A percentile compares a stretch with the other conserved stretches of the same genome.
phyloP scores from a whole-genome alignment of 208 protist genomes.

The Leishmania tarentolae region DNA sequence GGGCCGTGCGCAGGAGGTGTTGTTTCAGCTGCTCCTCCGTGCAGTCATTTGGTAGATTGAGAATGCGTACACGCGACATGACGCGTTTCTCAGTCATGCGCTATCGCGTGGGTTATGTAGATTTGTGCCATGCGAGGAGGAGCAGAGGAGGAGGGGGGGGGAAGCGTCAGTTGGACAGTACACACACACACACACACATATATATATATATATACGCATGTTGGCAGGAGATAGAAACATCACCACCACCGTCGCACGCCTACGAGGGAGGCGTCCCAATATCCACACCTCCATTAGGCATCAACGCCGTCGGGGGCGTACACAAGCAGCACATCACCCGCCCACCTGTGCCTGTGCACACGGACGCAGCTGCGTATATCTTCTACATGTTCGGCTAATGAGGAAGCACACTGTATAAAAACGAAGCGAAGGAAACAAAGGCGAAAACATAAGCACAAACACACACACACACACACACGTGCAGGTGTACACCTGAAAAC shows the following conservation, averaged over 20 bases:
- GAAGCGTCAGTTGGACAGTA: background rate
- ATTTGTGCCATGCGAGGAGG: background rate
- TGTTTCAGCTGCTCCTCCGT: conserved; percentile 91
- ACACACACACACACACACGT: background rate
- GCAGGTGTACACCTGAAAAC: background rate
- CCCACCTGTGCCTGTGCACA: too few relatives aligned
- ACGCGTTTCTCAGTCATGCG: background rate
- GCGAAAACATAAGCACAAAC: background rate
- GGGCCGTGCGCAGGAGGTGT: conserved; percentile 78
- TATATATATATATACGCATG: background rate
- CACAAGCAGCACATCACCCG: too few relatives aligned
- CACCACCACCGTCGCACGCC: background rate
- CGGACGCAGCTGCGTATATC: too few relatives aligned
- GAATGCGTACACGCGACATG: conserved; percentile 94
- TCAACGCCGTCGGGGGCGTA: too few relatives aligned
- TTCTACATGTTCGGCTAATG: too few relatives aligned
- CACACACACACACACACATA: background rate
- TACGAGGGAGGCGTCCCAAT: background rate
- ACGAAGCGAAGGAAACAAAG: background rate
- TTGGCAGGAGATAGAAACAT: background rate
- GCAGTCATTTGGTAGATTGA: conserved; percentile 94
- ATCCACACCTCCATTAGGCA: too few relatives aligned
- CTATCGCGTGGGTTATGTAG: background rate
- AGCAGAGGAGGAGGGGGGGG: background rate
- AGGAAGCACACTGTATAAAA: background rate